Evolutionary conservation across 2,329 filamentous ascomycete genomes (phyloP).

Genomic region (Pseudogymnoascus sp.): DNA sequence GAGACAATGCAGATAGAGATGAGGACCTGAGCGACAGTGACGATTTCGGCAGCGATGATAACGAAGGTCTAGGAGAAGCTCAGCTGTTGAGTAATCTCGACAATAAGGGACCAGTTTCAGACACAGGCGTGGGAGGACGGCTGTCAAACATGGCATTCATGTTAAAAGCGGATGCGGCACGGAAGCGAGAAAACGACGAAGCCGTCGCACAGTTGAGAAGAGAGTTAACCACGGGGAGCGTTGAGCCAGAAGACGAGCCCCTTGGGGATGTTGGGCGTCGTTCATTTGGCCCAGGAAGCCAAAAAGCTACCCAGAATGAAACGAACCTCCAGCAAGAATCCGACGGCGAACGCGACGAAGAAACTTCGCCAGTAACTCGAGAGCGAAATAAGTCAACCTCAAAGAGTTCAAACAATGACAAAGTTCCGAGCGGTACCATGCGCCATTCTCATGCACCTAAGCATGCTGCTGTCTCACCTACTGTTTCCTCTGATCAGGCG

Average conservation of each 20-base stretch:
- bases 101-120: neutral
- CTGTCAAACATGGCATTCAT: slow-evolving; percentile 89
- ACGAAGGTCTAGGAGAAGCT: slow-evolving; percentile 41
- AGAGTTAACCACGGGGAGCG: slow-evolving; percentile 60
- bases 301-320: slow-evolving; percentile 32
- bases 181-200: slow-evolving; percentile 74
- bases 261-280: slow-evolving; percentile 60
- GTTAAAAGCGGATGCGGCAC: slow-evolving; percentile 75
- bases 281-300: slow-evolving; percentile 53
- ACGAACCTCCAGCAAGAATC: slow-evolving; percentile 54
- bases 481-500: slow-evolving; percentile 12
- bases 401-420: neutral
- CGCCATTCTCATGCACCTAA: neutral
- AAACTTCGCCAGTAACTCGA: neutral
- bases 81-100: slow-evolving; percentile 45
- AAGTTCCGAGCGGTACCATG: neutral
- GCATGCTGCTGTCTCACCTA: neutral
- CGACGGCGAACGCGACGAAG: slow-evolving; percentile 36
- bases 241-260: slow-evolving; percentile 47
- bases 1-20: slow-evolving; percentile 37
- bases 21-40: slow-evolving; percentile 52
- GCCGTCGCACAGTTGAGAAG: slow-evolving; percentile 61
- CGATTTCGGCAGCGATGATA: slow-evolving; percentile 44
- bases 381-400: neutral
- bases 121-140: slow-evolving; percentile 48